Evolutionary conservation across 192 early-diverging fungal genomes (phyloP).

Genomic region (Linnemannia hyalina): DNA sequence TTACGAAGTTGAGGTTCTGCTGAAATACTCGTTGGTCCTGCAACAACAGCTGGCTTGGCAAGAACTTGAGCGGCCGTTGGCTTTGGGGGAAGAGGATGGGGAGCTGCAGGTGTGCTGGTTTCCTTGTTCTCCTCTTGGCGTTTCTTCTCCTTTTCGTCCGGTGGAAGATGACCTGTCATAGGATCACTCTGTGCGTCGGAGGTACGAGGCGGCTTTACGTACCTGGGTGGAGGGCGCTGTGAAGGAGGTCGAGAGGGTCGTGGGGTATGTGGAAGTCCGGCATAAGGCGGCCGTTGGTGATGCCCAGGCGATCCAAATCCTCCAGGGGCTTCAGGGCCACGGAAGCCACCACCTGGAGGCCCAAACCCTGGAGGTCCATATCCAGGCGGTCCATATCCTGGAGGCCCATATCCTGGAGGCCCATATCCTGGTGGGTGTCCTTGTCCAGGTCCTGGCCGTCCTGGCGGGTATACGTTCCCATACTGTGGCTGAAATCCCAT

Average conservation of each 20-base stretch:
- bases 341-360: neutral
- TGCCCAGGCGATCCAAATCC: conserved; percentile 27
- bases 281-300: neutral
- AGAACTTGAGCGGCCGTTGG: conserved; percentile 15
- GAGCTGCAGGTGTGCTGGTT: neutral
- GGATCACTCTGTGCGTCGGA: conserved; percentile 52
- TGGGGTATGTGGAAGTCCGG: neutral
- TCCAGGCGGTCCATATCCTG: conserved; percentile 20
- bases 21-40: conserved; percentile 50
- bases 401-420: conserved; percentile 15
- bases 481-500: conserved; percentile 25
- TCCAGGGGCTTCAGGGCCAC: conserved; percentile 5
- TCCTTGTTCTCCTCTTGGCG: conserved; percentile 10
- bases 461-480: conserved; percentile 23
- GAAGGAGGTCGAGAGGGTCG: conserved; percentile 28
- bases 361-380: conserved; percentile 25
- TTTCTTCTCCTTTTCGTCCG: conserved; percentile 45
- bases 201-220: conserved; percentile 36
- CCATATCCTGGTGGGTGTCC: conserved; percentile 19
- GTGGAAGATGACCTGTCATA: conserved; percentile 52
- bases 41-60: conserved; percentile 17
- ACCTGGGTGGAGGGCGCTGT: conserved; percentile 28
- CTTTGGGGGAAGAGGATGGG: conserved; percentile 42
- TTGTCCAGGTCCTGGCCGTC: conserved; percentile 27
- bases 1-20: conserved; percentile 52